Conservation (phyloP, 2,329 filamentous ascomycete genomes). For the Byssothecium circinans region DNA sequence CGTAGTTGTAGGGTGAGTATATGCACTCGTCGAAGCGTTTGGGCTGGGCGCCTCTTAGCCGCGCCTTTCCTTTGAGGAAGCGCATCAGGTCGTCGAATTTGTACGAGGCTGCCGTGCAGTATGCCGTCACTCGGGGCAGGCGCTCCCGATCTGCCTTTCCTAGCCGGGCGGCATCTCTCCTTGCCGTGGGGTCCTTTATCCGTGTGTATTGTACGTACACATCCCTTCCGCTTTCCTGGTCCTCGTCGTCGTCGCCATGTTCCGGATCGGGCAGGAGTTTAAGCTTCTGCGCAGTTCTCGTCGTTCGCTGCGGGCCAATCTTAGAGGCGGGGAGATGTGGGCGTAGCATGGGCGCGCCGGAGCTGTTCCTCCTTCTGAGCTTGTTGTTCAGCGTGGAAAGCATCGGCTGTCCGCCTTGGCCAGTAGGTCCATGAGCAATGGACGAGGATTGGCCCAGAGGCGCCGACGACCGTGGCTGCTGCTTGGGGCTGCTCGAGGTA, state of each 20-base stretch:
- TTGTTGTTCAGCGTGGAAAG: conserved; percentile 85
- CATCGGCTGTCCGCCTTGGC: conserved; percentile 45
- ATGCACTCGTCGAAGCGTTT: conserved; percentile 98
- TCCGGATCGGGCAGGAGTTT: conserved; percentile 95
- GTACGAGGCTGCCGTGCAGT: conserved; percentile 92
- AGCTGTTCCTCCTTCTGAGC: conserved; percentile 81
- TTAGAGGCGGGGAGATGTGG: conserved; percentile 59
- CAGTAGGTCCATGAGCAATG: conserved; percentile 30
- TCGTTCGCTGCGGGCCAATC: conserved; percentile 91
- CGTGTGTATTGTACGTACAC: conserved; percentile 97
- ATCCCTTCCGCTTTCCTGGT: conserved; percentile 91
- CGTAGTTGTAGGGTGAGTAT: conserved; percentile 90
- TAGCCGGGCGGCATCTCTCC: conserved; percentile 85
- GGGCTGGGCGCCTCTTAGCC: conserved; percentile 76
- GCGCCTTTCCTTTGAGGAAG: conserved; percentile 83
- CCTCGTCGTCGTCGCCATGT: conserved; percentile 69
- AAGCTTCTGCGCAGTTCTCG: conserved; percentile 93
- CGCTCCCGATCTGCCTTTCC: conserved; percentile 90
- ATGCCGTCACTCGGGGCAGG: conserved; percentile 89
- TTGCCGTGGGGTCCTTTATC: conserved; percentile 93
- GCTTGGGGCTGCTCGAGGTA: conserved; percentile 46
- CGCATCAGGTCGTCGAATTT: conserved; percentile 86
- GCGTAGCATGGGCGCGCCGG: conserved; percentile 61
- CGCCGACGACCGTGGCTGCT: conserved; percentile 37
- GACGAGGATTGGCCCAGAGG: conserved; percentile 31